Percentiles rank a stretch among this genome's conserved stretches.
Evolutionary conservation across 495 filamentous ascomycete species (phyloP).

Genomic region (Niebla homalea): DNA sequence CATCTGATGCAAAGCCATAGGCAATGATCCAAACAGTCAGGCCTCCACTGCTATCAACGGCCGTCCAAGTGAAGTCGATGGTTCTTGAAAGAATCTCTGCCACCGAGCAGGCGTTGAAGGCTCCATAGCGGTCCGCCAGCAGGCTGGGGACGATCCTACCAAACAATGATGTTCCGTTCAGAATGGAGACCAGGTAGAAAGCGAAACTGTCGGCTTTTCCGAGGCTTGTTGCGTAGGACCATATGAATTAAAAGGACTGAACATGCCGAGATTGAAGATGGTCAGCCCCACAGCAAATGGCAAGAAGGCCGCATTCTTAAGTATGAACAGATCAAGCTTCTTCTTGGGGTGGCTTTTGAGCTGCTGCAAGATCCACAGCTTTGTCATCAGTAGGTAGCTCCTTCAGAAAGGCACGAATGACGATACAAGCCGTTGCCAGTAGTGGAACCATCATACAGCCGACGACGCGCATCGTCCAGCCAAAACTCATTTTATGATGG

Average conservation of each 20-base stretch:
- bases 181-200: constrained; percentile 33
- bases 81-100: constrained; percentile 16
- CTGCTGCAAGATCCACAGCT: constrained; percentile 11
- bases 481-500: constrained; percentile 25
- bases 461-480: constrained; percentile 36
- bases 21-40: constrained; percentile 20
- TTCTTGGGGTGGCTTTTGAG: constrained; percentile 42
- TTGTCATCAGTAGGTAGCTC: constrained; percentile 24
- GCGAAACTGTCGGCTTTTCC: constrained; percentile 27
- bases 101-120: constrained; percentile 23
- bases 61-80: constrained; percentile 24
- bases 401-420: constrained; percentile 40
- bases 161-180: constrained; percentile 32
- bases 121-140: constrained; percentile 22
- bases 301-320: constrained; percentile 33
- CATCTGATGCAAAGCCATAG: constrained; percentile 25
- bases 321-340: constrained; percentile 40
- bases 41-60: constrained; percentile 16
- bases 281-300: constrained; percentile 17
- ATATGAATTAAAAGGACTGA: constrained; percentile 35
- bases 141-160: constrained; percentile 23
- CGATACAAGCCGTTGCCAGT: constrained; percentile 44
- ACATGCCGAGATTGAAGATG: constrained; percentile 26
- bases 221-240: constrained; percentile 22
- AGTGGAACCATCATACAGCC: constrained; percentile 40